Percentiles rank a stretch among this genome's conserved stretches.
phyloP scores from a whole-genome alignment of 306 rosid species.

The Lathyrus sativus region DNA sequence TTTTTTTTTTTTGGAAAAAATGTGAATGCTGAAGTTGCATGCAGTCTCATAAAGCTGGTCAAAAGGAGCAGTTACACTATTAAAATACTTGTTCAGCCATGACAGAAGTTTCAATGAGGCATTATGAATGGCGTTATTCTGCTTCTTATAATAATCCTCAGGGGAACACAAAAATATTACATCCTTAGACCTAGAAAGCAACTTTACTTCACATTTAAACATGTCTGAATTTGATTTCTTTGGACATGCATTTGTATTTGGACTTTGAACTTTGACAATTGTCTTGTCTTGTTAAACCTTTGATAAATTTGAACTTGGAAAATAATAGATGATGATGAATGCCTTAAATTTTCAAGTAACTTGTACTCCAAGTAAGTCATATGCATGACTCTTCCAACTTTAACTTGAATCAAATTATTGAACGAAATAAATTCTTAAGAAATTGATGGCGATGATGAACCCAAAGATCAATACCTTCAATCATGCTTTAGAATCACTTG shows the following conservation, averaged over 20 bases:
- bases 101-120: conserved; percentile 73
- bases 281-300: too few relatives aligned
- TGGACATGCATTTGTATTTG: conserved; percentile 41
- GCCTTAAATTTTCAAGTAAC: too few relatives aligned
- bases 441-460: too few relatives aligned
- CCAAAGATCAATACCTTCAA: too few relatives aligned
- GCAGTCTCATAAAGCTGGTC: conserved; percentile 58
- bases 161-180: conserved; percentile 71
- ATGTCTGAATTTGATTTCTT: conserved; percentile 46
- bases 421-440: too few relatives aligned
- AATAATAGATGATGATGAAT: too few relatives aligned
- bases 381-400: too few relatives aligned
- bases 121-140: conserved; percentile 75
- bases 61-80: conserved; percentile 44
- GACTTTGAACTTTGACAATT: too few relatives aligned
- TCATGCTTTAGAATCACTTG: too few relatives aligned
- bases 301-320: too few relatives aligned
- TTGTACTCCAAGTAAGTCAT: too few relatives aligned
- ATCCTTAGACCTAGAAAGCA: conserved; percentile 60
- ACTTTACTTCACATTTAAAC: conserved; percentile 67
- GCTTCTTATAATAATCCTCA: conserved; percentile 61
- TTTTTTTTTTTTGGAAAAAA: conserved; percentile 44
- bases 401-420: too few relatives aligned
- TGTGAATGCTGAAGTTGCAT: conserved; percentile 47
- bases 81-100: conserved; percentile 70